phyloP scores from a whole-genome alignment of 306 rosid genomes.

The Sicyos baderoa region DNA sequence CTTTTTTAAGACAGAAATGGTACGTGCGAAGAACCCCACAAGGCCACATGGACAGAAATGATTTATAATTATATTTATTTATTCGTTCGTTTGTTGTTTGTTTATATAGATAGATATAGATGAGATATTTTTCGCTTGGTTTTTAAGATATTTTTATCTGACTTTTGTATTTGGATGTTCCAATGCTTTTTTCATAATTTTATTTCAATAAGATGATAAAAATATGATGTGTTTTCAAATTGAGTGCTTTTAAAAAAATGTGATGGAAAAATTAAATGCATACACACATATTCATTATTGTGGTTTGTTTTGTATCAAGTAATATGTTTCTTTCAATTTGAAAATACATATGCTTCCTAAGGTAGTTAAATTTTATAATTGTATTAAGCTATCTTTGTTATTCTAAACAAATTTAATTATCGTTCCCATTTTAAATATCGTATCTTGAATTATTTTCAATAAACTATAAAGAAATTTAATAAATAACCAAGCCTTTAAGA shows the following conservation, averaged over 20 bases:
- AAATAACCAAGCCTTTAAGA: neutral
- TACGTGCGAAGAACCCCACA: conserved; percentile 18
- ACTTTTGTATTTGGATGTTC: neutral
- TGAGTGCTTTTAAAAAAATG: too few relatives aligned
- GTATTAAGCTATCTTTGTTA: too few relatives aligned
- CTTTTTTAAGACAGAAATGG: conserved; percentile 3
- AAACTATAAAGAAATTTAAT: neutral
- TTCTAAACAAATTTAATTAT: too few relatives aligned
- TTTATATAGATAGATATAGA: too few relatives aligned
- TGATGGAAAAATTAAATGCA: too few relatives aligned
- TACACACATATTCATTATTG: too few relatives aligned
- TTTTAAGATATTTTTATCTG: conserved; percentile 10
- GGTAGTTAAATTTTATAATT: too few relatives aligned
- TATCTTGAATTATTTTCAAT: neutral
- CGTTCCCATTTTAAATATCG: neutral
- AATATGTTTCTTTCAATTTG: too few relatives aligned
- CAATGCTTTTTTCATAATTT: neutral
- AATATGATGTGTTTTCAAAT: neutral
- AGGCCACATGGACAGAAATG: conserved; percentile 3
- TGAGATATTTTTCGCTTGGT: conserved; percentile 10
- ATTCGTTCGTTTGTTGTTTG: too few relatives aligned
- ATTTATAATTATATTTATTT: neutral
- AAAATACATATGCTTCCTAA: too few relatives aligned
- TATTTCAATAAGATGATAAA: neutral
- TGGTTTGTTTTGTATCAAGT: too few relatives aligned